A percentile compares a stretch with the other conserved stretches of the same genome.
These are phyloP conservation scores for Venturia asperata DNA, from an alignment of 2,329 filamentous ascomycete genomes.

Conservation along the genomic window DNA sequence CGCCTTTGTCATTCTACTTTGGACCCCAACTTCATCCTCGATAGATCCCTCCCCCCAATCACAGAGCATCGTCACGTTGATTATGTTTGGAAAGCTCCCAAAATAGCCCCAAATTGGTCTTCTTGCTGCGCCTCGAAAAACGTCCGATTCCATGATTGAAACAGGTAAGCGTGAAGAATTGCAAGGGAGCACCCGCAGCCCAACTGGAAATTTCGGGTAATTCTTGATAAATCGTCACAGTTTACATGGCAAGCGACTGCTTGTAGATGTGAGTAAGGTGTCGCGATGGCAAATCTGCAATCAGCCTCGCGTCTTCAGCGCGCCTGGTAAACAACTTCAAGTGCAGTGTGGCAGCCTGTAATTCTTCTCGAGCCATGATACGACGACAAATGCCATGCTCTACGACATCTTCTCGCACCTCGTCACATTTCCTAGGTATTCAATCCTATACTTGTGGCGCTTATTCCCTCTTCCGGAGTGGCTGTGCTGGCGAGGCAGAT, in stretches of 20 bases:
- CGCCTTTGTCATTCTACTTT: not conserved
- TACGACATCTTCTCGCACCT: not conserved
- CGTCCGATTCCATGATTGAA: not conserved
- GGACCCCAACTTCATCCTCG: not conserved
- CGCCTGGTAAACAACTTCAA: not conserved
- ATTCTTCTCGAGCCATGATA: not conserved
- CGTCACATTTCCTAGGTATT: slow-evolving; percentile 5
- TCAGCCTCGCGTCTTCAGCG: not conserved
- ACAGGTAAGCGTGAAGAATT: not conserved
- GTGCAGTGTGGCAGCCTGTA: not conserved
- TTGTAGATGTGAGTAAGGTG: not conserved
- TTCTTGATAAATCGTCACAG: not conserved
- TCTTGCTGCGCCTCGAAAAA: not conserved
- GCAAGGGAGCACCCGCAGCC: not conserved
- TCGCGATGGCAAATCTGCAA: not conserved
- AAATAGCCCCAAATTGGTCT: slow-evolving; percentile 1
- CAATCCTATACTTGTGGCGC: not conserved
- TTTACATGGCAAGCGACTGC: not conserved
- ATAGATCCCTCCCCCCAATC: not conserved
- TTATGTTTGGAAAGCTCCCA: not conserved
- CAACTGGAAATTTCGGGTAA: not conserved
- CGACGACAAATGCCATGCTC: not conserved
- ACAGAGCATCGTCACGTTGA: not conserved
- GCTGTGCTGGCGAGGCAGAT: slow-evolving; percentile 3
- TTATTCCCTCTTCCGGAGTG: not conserved